Conservation (phyloP, 108 stramenopile genomes). For the Stephanodiscus minutulus region DNA sequence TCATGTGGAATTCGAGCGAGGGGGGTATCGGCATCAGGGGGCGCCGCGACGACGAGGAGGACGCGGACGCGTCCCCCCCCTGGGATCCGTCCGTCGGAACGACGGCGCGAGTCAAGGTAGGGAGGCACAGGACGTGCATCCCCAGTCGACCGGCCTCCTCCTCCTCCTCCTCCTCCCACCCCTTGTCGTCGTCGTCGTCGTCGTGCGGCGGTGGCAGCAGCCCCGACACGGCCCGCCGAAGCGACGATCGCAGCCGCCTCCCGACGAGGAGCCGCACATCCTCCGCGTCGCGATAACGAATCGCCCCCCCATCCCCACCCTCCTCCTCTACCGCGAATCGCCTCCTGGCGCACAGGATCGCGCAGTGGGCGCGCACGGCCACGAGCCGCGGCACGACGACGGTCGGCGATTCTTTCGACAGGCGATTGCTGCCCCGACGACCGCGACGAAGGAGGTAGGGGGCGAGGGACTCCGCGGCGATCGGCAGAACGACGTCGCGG, state of each 20-base stretch:
- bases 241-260: slow-evolving; percentile 18
- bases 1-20: slow-evolving; percentile 16
- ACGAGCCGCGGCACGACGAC: slow-evolving; percentile 27
- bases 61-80: not conserved
- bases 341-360: slow-evolving; percentile 17
- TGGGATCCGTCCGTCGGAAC: not conserved
- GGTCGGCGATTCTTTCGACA: slow-evolving; percentile 39
- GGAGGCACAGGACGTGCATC: slow-evolving; percentile 56
- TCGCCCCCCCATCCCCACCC: not conserved
- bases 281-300: slow-evolving; percentile 27
- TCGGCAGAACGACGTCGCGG: slow-evolving; percentile 4
- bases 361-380: slow-evolving; percentile 22
- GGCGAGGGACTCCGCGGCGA: slow-evolving; percentile 9
- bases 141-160: slow-evolving; percentile 73
- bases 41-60: not conserved
- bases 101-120: slow-evolving; percentile 12
- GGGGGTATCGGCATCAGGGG: slow-evolving; percentile 15
- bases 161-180: no score
- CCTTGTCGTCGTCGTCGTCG: slow-evolving; percentile 8
- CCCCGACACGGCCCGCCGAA: slow-evolving; percentile 6
- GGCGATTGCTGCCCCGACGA: slow-evolving; percentile 24
- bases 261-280: slow-evolving; percentile 20
- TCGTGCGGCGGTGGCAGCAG: not conserved
- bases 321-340: not conserved
- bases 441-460: slow-evolving; percentile 30